Evolutionary conservation across 2,329 filamentous ascomycete species (phyloP).

Genomic region (Proliferodiscus dingleyae): DNA sequence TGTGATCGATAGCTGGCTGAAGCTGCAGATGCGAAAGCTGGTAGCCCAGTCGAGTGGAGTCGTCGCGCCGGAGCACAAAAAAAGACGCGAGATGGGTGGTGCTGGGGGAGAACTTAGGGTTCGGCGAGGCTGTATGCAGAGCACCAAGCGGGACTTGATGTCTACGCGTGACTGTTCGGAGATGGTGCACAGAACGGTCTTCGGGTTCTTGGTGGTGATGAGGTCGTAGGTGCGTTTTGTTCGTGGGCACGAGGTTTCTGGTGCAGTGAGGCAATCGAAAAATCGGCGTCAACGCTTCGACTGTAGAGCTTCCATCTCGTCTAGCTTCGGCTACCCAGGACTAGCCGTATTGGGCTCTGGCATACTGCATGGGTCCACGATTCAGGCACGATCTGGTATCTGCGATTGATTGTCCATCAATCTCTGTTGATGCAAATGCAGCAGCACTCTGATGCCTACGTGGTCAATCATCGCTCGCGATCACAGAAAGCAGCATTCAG

Average conservation of each 20-base stretch:
- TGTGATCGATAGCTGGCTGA: conserved; percentile 14
- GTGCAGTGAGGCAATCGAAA: background rate
- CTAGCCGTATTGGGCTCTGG: no score
- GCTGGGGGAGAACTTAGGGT: conserved; percentile 3
- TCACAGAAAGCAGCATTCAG: no score
- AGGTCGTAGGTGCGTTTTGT: background rate
- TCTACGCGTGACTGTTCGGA: conserved; percentile 3
- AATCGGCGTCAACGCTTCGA: no score
- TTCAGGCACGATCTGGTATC: background rate
- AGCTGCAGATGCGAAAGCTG: conserved; percentile 10
- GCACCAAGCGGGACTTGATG: background rate
- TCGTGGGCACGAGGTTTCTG: background rate
- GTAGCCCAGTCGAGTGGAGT: conserved; percentile 6
- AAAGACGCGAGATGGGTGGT: conserved; percentile 13
- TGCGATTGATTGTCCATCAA: background rate
- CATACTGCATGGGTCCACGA: no score
- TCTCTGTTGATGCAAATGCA: no score
- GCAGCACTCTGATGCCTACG: no score
- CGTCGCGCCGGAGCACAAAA: conserved; percentile 17
- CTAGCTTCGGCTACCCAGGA: no score
- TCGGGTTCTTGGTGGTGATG: background rate
- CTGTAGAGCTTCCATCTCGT: background rate
- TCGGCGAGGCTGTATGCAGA: conserved; percentile 1
- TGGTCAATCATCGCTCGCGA: no score
- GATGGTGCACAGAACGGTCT: background rate